Conservation (phyloP, 305 asterid genomes). For the Rubia occidens region DNA sequence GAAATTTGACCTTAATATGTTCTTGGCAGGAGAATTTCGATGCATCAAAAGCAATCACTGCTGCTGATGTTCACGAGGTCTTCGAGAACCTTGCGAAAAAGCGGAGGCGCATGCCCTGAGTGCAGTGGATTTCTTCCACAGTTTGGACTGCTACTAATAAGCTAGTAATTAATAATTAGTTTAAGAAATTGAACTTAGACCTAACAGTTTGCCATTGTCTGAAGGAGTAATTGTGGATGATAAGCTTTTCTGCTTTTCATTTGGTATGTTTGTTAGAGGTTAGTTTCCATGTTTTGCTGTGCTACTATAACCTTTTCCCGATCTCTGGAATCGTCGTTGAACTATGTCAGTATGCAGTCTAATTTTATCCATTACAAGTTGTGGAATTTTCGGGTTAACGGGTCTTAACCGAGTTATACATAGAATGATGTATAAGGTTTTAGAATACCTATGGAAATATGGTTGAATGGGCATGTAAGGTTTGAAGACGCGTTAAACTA, state of each 20-base stretch:
- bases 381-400: no score
- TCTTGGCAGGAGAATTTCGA: constrained; percentile 65
- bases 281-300: background rate
- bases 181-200: background rate
- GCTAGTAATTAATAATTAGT: background rate
- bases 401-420: no score
- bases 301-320: background rate
- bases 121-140: constrained; percentile 33
- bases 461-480: no score
- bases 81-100: constrained; percentile 87
- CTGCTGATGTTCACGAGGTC: constrained; percentile 78
- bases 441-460: no score
- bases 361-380: no score
- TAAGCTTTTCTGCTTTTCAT: background rate
- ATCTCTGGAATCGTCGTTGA: background rate
- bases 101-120: constrained; percentile 52
- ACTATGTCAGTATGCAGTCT: background rate
- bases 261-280: background rate
- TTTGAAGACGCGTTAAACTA: no score
- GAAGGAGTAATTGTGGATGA: background rate
- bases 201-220: background rate
- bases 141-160: background rate
- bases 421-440: no score
- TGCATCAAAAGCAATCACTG: constrained; percentile 66
- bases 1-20: background rate